Evolutionary conservation across 208 protist species (phyloP).

Genomic region (Leishmania gerbilli): DNA sequence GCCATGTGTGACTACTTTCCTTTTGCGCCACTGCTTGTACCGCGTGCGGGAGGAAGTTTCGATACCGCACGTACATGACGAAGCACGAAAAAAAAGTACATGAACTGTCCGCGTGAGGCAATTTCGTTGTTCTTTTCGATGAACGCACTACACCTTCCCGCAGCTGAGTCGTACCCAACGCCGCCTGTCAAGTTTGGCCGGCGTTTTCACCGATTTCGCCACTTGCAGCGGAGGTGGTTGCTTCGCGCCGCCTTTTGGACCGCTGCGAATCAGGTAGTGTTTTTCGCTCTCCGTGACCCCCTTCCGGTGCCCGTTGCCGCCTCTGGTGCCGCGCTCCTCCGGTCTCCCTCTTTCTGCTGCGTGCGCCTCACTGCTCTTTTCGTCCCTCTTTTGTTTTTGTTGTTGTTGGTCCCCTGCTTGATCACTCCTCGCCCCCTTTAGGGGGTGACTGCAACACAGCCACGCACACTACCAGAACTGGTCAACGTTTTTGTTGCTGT

Average conservation of each 20-base stretch:
- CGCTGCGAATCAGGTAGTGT: neutral
- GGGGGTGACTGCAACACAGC: neutral
- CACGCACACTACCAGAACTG: neutral
- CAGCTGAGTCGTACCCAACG: neutral
- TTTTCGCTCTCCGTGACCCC: neutral
- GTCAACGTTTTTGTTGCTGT: neutral
- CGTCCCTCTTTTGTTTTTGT: neutral
- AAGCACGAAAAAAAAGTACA: no score
- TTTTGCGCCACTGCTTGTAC: slow-evolving; percentile 10
- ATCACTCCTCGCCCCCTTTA: neutral
- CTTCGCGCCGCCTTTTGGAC: neutral
- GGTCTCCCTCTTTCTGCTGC: neutral
- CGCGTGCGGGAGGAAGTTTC: neutral
- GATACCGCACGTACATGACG: neutral
- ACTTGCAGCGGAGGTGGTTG: neutral
- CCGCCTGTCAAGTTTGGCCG: no score
- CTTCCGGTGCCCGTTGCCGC: neutral
- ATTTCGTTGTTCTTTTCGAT: neutral
- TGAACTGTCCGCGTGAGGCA: neutral
- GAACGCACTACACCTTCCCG: neutral
- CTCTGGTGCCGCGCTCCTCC: neutral
- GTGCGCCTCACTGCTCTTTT: neutral
- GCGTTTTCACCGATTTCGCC: no score
- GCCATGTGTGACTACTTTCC: slow-evolving; percentile 31
- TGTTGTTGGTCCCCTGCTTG: no score